Percentiles rank a stretch among this genome's conserved stretches.
These are phyloP conservation scores for Calocybe gambosa DNA, from an alignment of 1,284 basidiomycete species.

Conservation along the genomic window DNA sequence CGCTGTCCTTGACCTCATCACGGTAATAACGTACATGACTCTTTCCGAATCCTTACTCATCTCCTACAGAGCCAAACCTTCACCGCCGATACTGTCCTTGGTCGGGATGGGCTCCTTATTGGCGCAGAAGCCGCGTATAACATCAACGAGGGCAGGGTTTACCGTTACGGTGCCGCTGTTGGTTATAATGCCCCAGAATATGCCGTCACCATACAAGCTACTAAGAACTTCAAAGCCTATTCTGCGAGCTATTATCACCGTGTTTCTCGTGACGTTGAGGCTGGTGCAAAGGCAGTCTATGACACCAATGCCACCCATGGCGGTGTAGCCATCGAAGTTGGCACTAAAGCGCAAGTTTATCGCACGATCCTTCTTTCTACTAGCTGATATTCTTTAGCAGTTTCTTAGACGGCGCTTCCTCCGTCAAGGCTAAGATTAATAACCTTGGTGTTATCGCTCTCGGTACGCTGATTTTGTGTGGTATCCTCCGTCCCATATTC, in stretches of 20 bases:
- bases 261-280: constrained; percentile 92
- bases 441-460: constrained; percentile 88
- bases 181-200: constrained; percentile 98
- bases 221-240: constrained; percentile 94
- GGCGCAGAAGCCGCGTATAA: constrained; percentile 98
- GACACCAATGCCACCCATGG: constrained; percentile 89
- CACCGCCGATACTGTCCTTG: constrained; percentile 93
- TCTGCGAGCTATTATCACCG: constrained; percentile 99
- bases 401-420: constrained; percentile 85
- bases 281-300: constrained; percentile 96
- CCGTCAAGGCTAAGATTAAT: constrained; percentile 99
- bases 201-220: constrained; percentile 90
- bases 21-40: constrained; percentile 44
- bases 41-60: background rate
- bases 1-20: constrained; percentile 91
- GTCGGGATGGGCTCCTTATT: constrained; percentile 95
- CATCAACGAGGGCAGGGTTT: constrained; percentile 88
- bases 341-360: constrained; percentile 80
- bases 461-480: constrained; percentile 35
- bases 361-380: background rate
- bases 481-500: background rate
- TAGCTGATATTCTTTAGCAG: constrained; percentile 26
- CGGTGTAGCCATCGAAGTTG: constrained; percentile 91
- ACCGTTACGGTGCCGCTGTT: constrained; percentile 87
- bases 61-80: constrained; percentile 81